These are phyloP conservation scores for Jasminum sambac DNA, from an alignment of 257 asterid genomes.

Conservation along the genomic window DNA sequence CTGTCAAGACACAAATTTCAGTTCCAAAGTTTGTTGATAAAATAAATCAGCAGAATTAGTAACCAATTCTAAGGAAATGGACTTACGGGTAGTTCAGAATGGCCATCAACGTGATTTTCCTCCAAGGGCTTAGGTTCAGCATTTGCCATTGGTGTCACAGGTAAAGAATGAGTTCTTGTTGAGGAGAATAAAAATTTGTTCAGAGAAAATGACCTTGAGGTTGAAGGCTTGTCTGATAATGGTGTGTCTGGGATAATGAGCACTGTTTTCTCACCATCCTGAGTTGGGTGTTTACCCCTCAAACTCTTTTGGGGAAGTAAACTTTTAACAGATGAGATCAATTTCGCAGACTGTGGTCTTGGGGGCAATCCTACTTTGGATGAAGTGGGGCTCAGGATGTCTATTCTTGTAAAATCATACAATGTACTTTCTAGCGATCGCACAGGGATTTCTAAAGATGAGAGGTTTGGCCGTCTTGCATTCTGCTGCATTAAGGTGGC, in stretches of 20 bases:
- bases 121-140: constrained; percentile 39
- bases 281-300: constrained; percentile 53
- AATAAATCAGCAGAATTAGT: constrained; percentile 11
- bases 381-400: constrained; percentile 70
- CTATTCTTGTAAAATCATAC: constrained; percentile 58
- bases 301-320: constrained; percentile 81
- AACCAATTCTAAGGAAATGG: constrained; percentile 14
- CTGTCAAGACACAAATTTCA: constrained; percentile 40
- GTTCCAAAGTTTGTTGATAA: constrained; percentile 18
- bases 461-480: constrained; percentile 65
- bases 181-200: constrained; percentile 73
- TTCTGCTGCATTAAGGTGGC: constrained; percentile 54
- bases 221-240: constrained; percentile 72
- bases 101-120: constrained; percentile 42
- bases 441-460: constrained; percentile 73
- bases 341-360: constrained; percentile 75
- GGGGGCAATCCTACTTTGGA: constrained; percentile 83
- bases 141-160: constrained; percentile 71
- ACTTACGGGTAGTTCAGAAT: constrained; percentile 50
- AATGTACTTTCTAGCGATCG: constrained; percentile 60
- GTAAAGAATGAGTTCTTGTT: constrained; percentile 66
- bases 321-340: constrained; percentile 72
- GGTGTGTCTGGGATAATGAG: constrained; percentile 71
- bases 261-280: constrained; percentile 72
- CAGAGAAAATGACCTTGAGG: constrained; percentile 91